phyloP scores from a whole-genome alignment of 441 rosid genomes.

The Cnidoscolus chayamansa region DNA sequence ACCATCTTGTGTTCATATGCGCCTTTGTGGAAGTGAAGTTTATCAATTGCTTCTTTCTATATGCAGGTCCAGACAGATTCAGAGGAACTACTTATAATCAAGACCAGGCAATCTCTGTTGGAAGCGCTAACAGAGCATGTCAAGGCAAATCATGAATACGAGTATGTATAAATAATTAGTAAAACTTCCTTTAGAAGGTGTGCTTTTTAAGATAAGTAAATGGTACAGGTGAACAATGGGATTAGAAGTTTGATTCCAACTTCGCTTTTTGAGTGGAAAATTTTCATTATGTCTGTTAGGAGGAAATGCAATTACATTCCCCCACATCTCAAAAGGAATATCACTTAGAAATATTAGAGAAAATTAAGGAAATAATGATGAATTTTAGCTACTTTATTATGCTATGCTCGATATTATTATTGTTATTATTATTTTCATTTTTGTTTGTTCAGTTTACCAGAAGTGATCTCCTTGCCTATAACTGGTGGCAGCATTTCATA shows the following conservation, averaged over 20 bases:
- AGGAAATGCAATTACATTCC: too few species aligned
- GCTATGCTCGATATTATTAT: not conserved
- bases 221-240: too few species aligned
- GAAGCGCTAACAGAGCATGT: conserved; percentile 78
- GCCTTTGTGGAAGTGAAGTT: not conserved
- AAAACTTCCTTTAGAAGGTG: not conserved
- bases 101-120: conserved; percentile 86
- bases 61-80: conserved; percentile 73
- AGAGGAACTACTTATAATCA: conserved; percentile 85
- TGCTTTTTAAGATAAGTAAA: not conserved
- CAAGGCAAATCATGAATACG: conserved; percentile 89
- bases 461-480: conserved; percentile 80
- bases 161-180: conserved; percentile 42
- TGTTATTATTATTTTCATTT: not conserved
- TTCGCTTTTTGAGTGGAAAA: too few species aligned
- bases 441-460: conserved; percentile 57
- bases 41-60: not conserved
- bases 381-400: not conserved
- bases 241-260: too few species aligned
- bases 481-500: conserved; percentile 69
- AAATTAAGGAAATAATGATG: not conserved
- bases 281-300: too few species aligned
- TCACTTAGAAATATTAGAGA: not conserved
- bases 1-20: not conserved
- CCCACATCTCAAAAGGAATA: too few species aligned